Conservation (phyloP, 2,329 filamentous ascomycete species). For the Epichloe baconii region DNA sequence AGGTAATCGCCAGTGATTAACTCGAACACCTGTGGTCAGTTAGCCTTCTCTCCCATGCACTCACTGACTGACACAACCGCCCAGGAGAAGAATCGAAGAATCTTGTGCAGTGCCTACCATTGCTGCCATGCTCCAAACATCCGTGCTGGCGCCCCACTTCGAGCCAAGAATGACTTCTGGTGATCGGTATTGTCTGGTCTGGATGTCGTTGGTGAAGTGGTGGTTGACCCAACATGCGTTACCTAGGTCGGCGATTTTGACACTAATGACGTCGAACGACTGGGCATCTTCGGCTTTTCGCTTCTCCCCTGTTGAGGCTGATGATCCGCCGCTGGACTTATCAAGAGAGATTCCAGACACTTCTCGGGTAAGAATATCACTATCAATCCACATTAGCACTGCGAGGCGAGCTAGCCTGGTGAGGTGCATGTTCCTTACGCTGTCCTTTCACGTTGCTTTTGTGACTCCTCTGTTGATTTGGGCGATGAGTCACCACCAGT, state of each 20-base stretch:
- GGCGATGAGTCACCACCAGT: conserved; percentile 31
- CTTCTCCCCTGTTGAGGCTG: conserved; percentile 47
- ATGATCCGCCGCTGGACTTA: conserved; percentile 42
- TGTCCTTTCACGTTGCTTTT: conserved; percentile 82
- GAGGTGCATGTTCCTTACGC: conserved; percentile 47
- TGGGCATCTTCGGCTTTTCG: conserved; percentile 44
- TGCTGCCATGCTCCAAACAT: conserved; percentile 98
- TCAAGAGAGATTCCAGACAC: conserved; percentile 91
- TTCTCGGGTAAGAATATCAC: conserved; percentile 81
- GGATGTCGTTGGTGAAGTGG: conserved; percentile 98
- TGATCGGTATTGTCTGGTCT: conserved; percentile 92
- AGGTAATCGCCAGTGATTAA: conserved; percentile 96
- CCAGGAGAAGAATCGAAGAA: background rate
- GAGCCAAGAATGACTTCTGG: conserved; percentile 93
- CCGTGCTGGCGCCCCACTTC: conserved; percentile 98
- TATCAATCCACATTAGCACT: conserved; percentile 21
- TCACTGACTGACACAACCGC: background rate
- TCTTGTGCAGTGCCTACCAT: conserved; percentile 55
- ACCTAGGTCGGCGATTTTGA: conserved; percentile 96
- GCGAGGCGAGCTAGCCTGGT: background rate
- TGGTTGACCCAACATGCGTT: conserved; percentile 99
- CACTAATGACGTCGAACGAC: conserved; percentile 68
- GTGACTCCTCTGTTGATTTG: conserved; percentile 47
- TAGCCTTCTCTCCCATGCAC: background rate
- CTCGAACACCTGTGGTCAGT: conserved; percentile 64